These are phyloP conservation scores for Parastagonospora avenae DNA, from an alignment of 2,329 filamentous ascomycete genomes.

Conservation along the genomic window DNA sequence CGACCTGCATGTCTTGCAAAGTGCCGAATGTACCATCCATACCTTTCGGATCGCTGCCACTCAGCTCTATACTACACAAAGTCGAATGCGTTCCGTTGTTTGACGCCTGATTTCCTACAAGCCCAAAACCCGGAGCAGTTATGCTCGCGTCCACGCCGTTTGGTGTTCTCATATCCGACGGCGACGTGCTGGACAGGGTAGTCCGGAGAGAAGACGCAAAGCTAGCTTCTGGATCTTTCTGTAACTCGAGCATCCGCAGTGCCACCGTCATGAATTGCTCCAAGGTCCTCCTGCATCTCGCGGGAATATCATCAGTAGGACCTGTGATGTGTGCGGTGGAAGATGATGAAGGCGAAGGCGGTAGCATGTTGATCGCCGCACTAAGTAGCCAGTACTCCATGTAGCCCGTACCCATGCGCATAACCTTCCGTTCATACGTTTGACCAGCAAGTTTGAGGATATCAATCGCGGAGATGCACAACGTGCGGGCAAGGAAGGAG, in stretches of 20 bases:
- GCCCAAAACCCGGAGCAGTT: background rate
- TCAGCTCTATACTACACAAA: conserved; percentile 13
- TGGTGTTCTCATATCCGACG: conserved; percentile 12
- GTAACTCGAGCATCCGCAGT: conserved; percentile 36
- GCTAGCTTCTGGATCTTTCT: conserved; percentile 30
- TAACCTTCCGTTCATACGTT: conserved; percentile 41
- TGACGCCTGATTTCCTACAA: background rate
- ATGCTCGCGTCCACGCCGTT: conserved; percentile 1
- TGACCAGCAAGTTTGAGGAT: conserved; percentile 36
- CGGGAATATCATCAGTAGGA: conserved; percentile 16
- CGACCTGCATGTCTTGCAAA: conserved; percentile 35
- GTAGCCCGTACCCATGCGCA: conserved; percentile 43
- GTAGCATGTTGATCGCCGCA: conserved; percentile 39
- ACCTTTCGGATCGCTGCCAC: conserved; percentile 7
- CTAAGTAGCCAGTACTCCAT: conserved; percentile 44
- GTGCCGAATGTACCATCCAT: conserved; percentile 22
- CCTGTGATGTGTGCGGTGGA: conserved; percentile 24
- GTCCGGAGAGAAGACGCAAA: conserved; percentile 27
- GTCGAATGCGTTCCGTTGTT: conserved; percentile 8
- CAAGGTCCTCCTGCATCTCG: conserved; percentile 32
- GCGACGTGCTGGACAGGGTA: conserved; percentile 19
- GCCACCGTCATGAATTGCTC: conserved; percentile 34
- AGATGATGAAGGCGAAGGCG: conserved; percentile 18
- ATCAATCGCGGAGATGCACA: conserved; percentile 32
- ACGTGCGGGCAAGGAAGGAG: conserved; percentile 31